A percentile compares a stretch with the other conserved stretches of the same genome.
phyloP scores from a whole-genome alignment of 495 filamentous ascomycete species.

The Penicillium canescens region DNA sequence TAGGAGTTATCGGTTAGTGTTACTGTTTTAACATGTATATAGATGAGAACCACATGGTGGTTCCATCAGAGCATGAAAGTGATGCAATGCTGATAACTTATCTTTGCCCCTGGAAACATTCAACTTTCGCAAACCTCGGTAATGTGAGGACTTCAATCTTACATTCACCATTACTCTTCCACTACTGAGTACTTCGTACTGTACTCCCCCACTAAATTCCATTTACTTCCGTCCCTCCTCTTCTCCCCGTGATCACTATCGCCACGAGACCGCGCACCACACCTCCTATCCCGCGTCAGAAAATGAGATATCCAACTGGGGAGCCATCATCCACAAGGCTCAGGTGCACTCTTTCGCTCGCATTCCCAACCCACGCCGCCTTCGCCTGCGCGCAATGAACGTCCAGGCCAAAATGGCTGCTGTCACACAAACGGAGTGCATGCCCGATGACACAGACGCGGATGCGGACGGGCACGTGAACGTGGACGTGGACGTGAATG shows the following conservation, averaged over 20 bases:
- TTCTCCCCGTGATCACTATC: background rate
- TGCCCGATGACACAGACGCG: background rate
- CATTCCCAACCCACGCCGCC: constrained; percentile 7
- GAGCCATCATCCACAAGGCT: constrained; percentile 28
- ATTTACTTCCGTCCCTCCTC: too few species aligned
- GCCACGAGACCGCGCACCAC: background rate
- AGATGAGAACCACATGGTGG: too few species aligned
- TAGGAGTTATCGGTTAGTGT: too few species aligned
- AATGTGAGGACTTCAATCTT: too few species aligned
- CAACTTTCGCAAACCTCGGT: background rate
- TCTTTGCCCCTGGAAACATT: background rate
- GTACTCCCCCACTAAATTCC: too few species aligned
- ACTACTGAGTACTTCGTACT: too few species aligned
- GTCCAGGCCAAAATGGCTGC: constrained; percentile 18
- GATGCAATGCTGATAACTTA: background rate
- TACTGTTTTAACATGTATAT: too few species aligned
- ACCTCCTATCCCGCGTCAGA: constrained; percentile 21
- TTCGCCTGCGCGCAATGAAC: constrained; percentile 24
- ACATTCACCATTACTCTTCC: too few species aligned
- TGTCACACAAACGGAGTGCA: constrained; percentile 19
- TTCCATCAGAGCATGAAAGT: too few species aligned
- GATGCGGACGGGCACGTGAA: background rate
- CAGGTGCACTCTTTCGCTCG: constrained; percentile 22
- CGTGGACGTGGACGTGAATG: background rate
- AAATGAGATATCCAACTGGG: constrained; percentile 37